Evolutionary conservation across 2,329 filamentous ascomycete genomes (phyloP), one percentile per base, ranked within the genome.

Genomic region (Beauveria varroae): DNA sequence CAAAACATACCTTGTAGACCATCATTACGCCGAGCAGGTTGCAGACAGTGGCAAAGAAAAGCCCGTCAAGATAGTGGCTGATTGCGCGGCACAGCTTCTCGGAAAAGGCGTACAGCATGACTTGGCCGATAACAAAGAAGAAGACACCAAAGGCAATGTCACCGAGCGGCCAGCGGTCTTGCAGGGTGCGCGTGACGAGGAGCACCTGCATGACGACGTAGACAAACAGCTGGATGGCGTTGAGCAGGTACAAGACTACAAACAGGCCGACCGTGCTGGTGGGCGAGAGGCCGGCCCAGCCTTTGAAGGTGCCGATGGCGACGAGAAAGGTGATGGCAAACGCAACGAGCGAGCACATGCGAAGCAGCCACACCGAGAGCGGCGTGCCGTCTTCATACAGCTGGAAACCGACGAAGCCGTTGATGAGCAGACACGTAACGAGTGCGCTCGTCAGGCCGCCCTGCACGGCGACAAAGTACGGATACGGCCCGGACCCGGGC

Each of bases 1-100:
- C n/a, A 49, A 40, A 46, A 55, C 76, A 58, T 76, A 82, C 91
- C 88, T 99, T 99, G 83, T 99, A 99, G 43, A 99, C 87, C 95
- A 98, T 99, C 95, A 99, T 99, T 64, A 99, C 93, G 14, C 87
- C 91, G 49, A 99, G 79, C 50, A 99, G 77, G 72, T 99, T 99
- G 79, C 92, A 95, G 60, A 93, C 87, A 0, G 93, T 97, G 5
- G 92, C 91, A 71, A 99, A 93, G 78, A 98, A 96, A 53, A 98
- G 77, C 0, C 93, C 93, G 70, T 99, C 95, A 54, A 99, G 77
- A 72, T 98, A 99, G 74, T 99, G 95, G 75, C 91, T 87, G 44
- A 93, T 86, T 52, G 85, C 84, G 57, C 88, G 82, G 78, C 95
- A 99, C 69, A 99, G 93, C 65, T 82, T 85, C 66, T 87, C 82